Percentiles rank a stretch among this genome's conserved stretches.
These are phyloP conservation scores for Boletus sp. DNA, from an alignment of 768 basidiomycete genomes.

Conservation along the genomic window DNA sequence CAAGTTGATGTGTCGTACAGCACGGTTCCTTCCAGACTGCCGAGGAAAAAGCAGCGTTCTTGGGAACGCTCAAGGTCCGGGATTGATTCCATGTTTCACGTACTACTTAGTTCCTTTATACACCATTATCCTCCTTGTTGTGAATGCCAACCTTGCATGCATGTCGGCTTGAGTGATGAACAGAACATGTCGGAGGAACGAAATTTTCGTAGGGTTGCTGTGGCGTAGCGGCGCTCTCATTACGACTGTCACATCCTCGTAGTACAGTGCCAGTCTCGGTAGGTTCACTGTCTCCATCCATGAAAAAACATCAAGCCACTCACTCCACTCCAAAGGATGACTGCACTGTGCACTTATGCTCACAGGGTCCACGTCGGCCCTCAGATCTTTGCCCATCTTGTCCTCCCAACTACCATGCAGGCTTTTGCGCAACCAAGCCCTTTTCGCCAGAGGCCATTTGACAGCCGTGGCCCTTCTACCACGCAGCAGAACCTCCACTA, in stretches of 20 bases:
- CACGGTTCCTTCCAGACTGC: slow-evolving; percentile 96
- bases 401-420: slow-evolving; percentile 32
- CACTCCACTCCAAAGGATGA: slow-evolving; percentile 54
- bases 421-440: slow-evolving; percentile 13
- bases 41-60: slow-evolving; percentile 95
- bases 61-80: slow-evolving; percentile 86
- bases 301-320: slow-evolving; percentile 3
- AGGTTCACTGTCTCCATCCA: slow-evolving; percentile 17
- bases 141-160: slow-evolving; percentile 33
- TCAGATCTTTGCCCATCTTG: slow-evolving; percentile 42
- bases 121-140: slow-evolving; percentile 39
- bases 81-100: slow-evolving; percentile 50
- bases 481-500: slow-evolving; percentile 4
- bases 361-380: slow-evolving; percentile 78
- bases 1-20: slow-evolving; percentile 36
- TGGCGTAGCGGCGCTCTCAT: background rate
- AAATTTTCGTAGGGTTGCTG: background rate
- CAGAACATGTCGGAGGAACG: background rate
- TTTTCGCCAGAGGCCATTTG: slow-evolving; percentile 10
- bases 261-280: slow-evolving; percentile 45
- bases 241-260: slow-evolving; percentile 9
- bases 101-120: slow-evolving; percentile 35
- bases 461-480: background rate
- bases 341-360: slow-evolving; percentile 73
- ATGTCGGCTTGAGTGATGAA: background rate